These are phyloP conservation scores for Carex parvula DNA, from an alignment of 176 grass and related monocot genomes.

Conservation along the genomic window DNA sequence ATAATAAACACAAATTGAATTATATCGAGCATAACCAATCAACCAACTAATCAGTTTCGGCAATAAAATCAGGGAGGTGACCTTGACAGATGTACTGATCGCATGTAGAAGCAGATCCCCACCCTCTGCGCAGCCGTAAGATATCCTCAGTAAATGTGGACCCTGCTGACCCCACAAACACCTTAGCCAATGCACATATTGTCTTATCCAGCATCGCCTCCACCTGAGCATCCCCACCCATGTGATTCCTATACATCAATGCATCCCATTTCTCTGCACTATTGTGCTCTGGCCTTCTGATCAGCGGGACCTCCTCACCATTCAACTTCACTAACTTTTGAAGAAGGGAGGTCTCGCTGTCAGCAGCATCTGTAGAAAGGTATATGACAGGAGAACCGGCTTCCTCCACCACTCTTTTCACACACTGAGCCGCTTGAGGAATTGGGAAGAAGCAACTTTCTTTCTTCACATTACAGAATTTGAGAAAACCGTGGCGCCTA, in stretches of 20 bases:
- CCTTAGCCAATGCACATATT: conserved; percentile 69
- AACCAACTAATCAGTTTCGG: conserved; percentile 48
- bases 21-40: neutral
- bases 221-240: conserved; percentile 63
- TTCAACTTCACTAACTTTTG: conserved; percentile 64
- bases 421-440: conserved; percentile 89
- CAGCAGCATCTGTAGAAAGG: conserved; percentile 86
- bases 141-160: conserved; percentile 98
- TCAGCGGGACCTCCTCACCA: conserved; percentile 66
- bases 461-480: conserved; percentile 94
- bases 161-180: conserved; percentile 80
- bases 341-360: conserved; percentile 63
- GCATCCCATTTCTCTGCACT: conserved; percentile 87
- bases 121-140: conserved; percentile 55
- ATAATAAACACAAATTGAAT: neutral
- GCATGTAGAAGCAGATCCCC: conserved; percentile 71
- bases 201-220: conserved; percentile 98
- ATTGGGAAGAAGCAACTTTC: conserved; percentile 94
- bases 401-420: conserved; percentile 56
- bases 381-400: conserved; percentile 73
- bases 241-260: conserved; percentile 71
- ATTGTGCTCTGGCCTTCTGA: conserved; percentile 75
- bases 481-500: conserved; percentile 84
- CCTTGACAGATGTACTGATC: conserved; percentile 95
- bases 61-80: conserved; percentile 70